phyloP scores from a whole-genome alignment of 2,329 filamentous ascomycete species.

The Tolypocladium sp. region DNA sequence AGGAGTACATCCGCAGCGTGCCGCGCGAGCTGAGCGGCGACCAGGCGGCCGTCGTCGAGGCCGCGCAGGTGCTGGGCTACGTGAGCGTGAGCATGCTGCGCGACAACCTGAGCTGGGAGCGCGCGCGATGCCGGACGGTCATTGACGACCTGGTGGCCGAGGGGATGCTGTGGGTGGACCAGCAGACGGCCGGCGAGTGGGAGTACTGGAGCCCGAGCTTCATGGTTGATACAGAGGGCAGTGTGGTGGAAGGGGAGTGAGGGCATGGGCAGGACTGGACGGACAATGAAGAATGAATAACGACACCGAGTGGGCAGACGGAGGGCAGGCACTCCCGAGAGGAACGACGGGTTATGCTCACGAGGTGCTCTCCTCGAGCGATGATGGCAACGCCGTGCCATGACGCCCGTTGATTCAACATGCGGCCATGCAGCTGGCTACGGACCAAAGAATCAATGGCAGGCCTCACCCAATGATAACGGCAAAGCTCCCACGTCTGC shows the following conservation, averaged over 20 bases:
- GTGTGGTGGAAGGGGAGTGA: slow-evolving; percentile 4
- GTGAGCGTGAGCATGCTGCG: slow-evolving; percentile 85
- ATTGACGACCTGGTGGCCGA: slow-evolving; percentile 84
- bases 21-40: slow-evolving; percentile 94
- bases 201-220: slow-evolving; percentile 90
- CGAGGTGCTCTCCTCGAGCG: background rate
- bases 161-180: slow-evolving; percentile 90
- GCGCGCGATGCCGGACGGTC: slow-evolving; percentile 76
- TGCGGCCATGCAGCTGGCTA: background rate
- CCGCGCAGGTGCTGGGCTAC: slow-evolving; percentile 80
- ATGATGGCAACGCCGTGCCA: background rate
- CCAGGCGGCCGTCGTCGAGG: slow-evolving; percentile 86
- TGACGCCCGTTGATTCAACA: background rate
- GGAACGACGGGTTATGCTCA: background rate
- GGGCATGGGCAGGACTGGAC: background rate
- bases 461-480: background rate
- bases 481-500: too few relatives aligned
- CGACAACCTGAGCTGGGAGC: slow-evolving; percentile 78
- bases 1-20: slow-evolving; percentile 82
- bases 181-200: slow-evolving; percentile 65
- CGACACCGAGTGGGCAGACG: background rate
- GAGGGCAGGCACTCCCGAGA: background rate
- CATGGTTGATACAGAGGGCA: slow-evolving; percentile 39
- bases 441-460: background rate
- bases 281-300: background rate